Evolutionary conservation across 192 early-diverging fungal species (phyloP), one percentile per base, ranked within the genome.

Genomic region (Thamnidium elegans): DNA sequence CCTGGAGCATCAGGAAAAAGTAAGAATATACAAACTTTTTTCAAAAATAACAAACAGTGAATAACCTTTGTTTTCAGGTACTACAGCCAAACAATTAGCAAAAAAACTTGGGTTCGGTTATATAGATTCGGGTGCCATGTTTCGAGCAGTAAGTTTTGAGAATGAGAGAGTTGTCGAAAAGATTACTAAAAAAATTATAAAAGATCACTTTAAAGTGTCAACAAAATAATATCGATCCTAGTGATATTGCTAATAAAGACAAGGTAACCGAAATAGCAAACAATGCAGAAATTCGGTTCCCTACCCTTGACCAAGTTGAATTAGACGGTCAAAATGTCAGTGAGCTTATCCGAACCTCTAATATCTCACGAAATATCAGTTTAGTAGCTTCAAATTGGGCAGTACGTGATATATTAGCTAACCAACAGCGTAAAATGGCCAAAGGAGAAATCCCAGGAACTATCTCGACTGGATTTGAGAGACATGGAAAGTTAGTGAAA

Each of bases 1-100:
- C 89, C 89, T 3, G 88, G 87, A 10, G 90, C 89, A 4, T 88
- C 88, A 13, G 92, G 92, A 43, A 93, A 93, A 78, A 90, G 87
- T 83, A 87, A 78, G 26, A 23, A 32, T 7, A 36, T n/a, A 26
- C 26, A 6, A 6, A 15, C 36, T 39, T 9, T 3, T 36, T 39
- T 26, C 26, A 26, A 26, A 2, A 26, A 26, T 26, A 26, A 26
- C 26, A 53, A 43, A 36, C 36, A 14, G 34, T 36, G 43, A 20
- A 43, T 23, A 15, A 42, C 6, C 46, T 14, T 7, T 56, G 10
- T 50, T 13, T 26, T 19, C 20, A 84, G 84, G 84, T 48, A 83
- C 83, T 39, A 92, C 91, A 17, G 89, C 91, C 4, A 83, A 83
- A 65, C 72, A 79, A n/a, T 79, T 91, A 1, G 89, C 89, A 3